Evolutionary conservation across 441 rosid species (phyloP), one percentile per base, ranked within the genome.

Genomic region (Gossypium laxum): DNA sequence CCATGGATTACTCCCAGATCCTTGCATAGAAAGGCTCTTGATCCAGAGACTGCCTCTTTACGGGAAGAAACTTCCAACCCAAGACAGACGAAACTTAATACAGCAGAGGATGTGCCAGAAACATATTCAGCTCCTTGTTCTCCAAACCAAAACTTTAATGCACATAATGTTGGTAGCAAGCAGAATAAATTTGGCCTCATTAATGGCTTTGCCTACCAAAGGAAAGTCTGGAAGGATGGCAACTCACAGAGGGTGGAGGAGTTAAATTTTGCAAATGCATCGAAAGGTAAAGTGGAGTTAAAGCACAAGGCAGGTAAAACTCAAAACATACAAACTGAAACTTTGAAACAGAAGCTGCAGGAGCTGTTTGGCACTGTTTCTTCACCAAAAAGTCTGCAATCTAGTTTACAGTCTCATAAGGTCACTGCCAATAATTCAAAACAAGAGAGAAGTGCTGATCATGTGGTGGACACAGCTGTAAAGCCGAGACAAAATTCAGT

Each of bases 281-380:
- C 67, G 79, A 82, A 77, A 60, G 83, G 55, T 48, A 79, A 73
- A 72, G 78, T 70, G 62, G 83, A 41, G 57, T 71, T 54, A 41
- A 78, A 63, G 54, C 84, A 79, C 71, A 83, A 75, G 70, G 72
- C 75, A 19, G 84, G 72, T 72, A 79, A 74, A 69, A 62, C 76
- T 32, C 80, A 75, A 67, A 80, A 77, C 19, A 62, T 73, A 73
- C 75, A 70, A 72, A 89, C 87, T 75, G 89, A 86, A 82, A 81
- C 77, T 70, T 84, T 94, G 85, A 89, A 85, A 85, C 85, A 77
- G 74, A 94, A 91, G 84, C 85, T 90, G 19, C 81, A 80, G 85
- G 93, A 92, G 81, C 84, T 94, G 75, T 68, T 92, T 70, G 91
- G 89, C 70, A 79, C 78, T 77, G 84, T 82, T 81, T 79, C 93